These are phyloP conservation scores for Alternaria sp. DNA, from an alignment of 2,329 filamentous ascomycete genomes.

Conservation along the genomic window DNA sequence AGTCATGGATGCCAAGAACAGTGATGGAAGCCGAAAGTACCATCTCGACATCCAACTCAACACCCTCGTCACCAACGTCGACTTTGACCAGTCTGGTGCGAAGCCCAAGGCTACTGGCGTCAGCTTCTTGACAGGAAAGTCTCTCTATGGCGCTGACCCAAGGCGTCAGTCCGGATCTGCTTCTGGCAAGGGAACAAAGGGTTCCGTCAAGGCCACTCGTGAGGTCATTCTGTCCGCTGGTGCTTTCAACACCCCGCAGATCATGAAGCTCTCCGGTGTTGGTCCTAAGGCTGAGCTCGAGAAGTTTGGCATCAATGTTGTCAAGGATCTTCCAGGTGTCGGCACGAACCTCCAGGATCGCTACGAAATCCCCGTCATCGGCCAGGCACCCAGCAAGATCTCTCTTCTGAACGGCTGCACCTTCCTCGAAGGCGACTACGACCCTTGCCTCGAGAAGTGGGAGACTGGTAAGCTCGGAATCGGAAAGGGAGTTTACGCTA, in stretches of 20 bases:
- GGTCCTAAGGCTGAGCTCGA: conserved; percentile 64
- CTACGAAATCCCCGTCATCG: conserved; percentile 58
- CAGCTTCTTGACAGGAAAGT: conserved; percentile 50
- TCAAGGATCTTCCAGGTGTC: conserved; percentile 68
- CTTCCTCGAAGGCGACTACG: conserved; percentile 50
- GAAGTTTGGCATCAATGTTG: conserved; percentile 61
- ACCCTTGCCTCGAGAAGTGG: conserved; percentile 56
- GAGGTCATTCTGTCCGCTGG: conserved; percentile 53
- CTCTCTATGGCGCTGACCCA: conserved; percentile 52
- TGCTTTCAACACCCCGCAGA: conserved; percentile 69
- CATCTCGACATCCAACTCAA: conserved; percentile 66
- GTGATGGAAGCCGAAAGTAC: conserved; percentile 61
- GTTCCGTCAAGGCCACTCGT: conserved; percentile 35
- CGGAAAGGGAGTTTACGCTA: conserved; percentile 56
- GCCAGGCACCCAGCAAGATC: conserved; percentile 50
- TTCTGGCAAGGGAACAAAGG: conserved; percentile 26
- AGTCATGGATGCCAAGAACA: conserved; percentile 57
- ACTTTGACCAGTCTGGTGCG: conserved; percentile 66
- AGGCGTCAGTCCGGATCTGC: conserved; percentile 26
- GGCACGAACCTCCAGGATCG: conserved; percentile 72
- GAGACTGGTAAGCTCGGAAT: conserved; percentile 40
- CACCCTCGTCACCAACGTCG: conserved; percentile 70
- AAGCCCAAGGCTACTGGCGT: conserved; percentile 59
- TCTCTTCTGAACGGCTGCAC: conserved; percentile 51
- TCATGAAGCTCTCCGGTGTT: conserved; percentile 69